Evolutionary conservation across 257 asterid genomes (phyloP).

Genomic region (Fraxinus americana): DNA sequence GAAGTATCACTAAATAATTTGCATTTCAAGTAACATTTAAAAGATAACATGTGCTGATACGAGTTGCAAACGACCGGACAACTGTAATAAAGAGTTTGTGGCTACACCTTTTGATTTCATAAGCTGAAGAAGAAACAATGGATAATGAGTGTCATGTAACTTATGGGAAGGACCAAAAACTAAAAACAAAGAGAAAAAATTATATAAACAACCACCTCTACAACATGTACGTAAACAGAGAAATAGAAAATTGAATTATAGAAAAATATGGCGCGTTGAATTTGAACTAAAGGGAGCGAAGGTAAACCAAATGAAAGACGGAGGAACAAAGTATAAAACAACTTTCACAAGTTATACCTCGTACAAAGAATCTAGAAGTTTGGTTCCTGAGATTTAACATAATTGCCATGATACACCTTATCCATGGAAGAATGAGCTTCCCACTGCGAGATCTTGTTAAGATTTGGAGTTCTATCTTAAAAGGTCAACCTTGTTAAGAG

Average conservation of each 20-base stretch:
- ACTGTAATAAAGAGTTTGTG: conserved; percentile 55
- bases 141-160: not conserved
- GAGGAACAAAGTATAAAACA: not conserved
- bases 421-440: too few relatives aligned
- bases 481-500: too few relatives aligned
- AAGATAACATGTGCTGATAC: conserved; percentile 74
- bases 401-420: conserved; percentile 61
- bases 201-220: too few relatives aligned
- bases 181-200: too few relatives aligned
- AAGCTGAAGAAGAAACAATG: conserved; percentile 46
- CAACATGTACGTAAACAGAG: too few relatives aligned
- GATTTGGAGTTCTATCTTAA: too few relatives aligned
- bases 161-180: too few relatives aligned
- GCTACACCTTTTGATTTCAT: conserved; percentile 60
- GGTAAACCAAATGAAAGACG: not conserved
- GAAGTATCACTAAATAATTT: not conserved
- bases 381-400: conserved; percentile 61
- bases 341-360: conserved; percentile 53
- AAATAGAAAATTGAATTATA: too few relatives aligned
- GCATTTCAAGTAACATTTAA: too few relatives aligned
- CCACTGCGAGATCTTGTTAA: too few relatives aligned
- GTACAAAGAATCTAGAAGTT: conserved; percentile 69
- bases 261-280: too few relatives aligned
- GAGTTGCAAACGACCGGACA: conserved; percentile 89
- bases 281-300: too few relatives aligned